Base-by-base conservation (phyloP, 108 stramenopile genomes). In the Stephanodiscus minutulus region DNA sequence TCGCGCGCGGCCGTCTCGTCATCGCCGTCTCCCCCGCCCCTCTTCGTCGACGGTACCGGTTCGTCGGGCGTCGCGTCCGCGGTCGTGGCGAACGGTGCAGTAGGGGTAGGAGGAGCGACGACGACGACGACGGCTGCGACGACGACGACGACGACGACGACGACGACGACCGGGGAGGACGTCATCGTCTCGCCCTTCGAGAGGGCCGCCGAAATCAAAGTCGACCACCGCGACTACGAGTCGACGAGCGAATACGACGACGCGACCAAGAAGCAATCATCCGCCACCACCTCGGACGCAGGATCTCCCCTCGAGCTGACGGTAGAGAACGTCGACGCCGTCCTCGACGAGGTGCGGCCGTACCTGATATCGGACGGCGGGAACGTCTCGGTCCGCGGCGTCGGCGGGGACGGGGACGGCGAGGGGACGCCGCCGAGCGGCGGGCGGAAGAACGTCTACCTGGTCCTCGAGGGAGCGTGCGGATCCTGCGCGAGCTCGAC, bases 301-400 rank as follows among this genome's bases (percentile, higher is more conserved):
- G 54, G 56, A 43, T 24, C 46, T 48, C 53, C 52, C n/a, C 72
- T 96, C 35, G 77, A 77, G 61, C 91, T 98, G 28, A 94, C 76
- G 12, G 66, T 70, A 10, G 92, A 96, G 70, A 91, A 85, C 64
- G 98, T 98, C 33, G 96, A 98, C 79, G 88, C 85, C 68, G 93
- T 97, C 2, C 68, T 98, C 29, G 96, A 98, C 18, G 94, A 97
- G 75, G 92, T 98, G 10, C 91, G 98, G 58, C 98, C 98, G 5
- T 96, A 96, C 78, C 79, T 98, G 43, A 93, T 98, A 58, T 78
- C 94, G 31, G 98, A 98, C 72, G 98, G 98, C 39, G 98, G 98
- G 1, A 97, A 98, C 65, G 94, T 97, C 15, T 86, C 88, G 4
- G 94, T 98, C 7, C 75, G 91, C 25, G 72, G 81, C 25, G 90